These are phyloP conservation scores for Thielaviopsis punctulata DNA, from an alignment of 2,329 filamentous ascomycete genomes.

Conservation along the genomic window DNA sequence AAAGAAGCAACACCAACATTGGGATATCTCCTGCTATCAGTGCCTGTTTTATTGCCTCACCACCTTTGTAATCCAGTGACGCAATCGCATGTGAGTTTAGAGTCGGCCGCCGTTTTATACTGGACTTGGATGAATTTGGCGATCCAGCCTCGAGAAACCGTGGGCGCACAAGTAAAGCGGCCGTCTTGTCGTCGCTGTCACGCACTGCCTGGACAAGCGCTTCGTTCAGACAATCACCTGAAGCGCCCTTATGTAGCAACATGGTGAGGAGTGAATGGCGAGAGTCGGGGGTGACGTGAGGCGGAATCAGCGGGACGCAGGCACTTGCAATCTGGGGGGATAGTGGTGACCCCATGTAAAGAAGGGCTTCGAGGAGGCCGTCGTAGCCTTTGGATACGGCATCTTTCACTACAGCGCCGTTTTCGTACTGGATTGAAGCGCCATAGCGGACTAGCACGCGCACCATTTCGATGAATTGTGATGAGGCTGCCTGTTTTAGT, in stretches of 20 bases:
- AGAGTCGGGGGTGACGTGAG: slow-evolving; percentile 27
- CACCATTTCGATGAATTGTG: slow-evolving; percentile 37
- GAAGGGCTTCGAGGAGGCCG: slow-evolving; percentile 29
- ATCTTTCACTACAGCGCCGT: slow-evolving; percentile 30
- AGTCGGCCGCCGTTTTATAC: slow-evolving; percentile 17
- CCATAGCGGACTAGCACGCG: slow-evolving; percentile 34
- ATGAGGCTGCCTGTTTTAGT: slow-evolving; percentile 30
- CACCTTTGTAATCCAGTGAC: slow-evolving; percentile 34
- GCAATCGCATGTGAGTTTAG: slow-evolving; percentile 31
- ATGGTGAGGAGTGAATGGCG: slow-evolving; percentile 27
- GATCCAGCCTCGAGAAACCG: slow-evolving; percentile 24
- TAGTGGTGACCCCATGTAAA: slow-evolving; percentile 27
- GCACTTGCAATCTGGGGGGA: slow-evolving; percentile 30
- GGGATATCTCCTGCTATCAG: slow-evolving; percentile 27
- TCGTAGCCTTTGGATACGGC: slow-evolving; percentile 30
- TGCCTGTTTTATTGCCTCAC: slow-evolving; percentile 32
- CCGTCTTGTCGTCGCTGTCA: slow-evolving; percentile 29
- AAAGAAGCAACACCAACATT: slow-evolving; percentile 30
- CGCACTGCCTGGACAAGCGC: slow-evolving; percentile 33
- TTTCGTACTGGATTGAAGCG: slow-evolving; percentile 36
- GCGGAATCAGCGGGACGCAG: slow-evolving; percentile 32
- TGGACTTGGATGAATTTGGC: slow-evolving; percentile 11
- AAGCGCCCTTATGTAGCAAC: slow-evolving; percentile 33
- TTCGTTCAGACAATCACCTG: slow-evolving; percentile 28
- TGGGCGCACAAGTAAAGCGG: slow-evolving; percentile 32